Conservation (phyloP, 176 grass and related monocot species). For the Musa beccarii region DNA sequence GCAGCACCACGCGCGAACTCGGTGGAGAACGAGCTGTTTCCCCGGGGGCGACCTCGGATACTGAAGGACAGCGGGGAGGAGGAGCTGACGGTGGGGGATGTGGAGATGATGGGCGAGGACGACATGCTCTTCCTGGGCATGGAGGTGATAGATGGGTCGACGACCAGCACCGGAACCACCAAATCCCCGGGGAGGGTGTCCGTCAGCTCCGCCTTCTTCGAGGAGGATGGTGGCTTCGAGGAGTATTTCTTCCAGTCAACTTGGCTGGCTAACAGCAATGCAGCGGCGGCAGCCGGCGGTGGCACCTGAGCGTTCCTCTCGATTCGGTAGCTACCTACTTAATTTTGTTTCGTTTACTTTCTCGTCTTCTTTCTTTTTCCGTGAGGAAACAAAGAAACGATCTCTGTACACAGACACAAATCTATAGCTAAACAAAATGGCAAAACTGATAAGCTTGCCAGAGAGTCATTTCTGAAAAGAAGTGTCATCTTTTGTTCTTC, state of each 20-base stretch:
- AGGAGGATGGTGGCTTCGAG: neutral
- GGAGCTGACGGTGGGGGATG: conserved; percentile 50
- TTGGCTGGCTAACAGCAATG: neutral
- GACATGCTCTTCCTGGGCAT: conserved; percentile 31
- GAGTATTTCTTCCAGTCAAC: neutral
- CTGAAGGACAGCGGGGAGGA: conserved; percentile 19
- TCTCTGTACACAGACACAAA: too few relatives aligned
- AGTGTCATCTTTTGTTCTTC: too few relatives aligned
- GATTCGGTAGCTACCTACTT: neutral
- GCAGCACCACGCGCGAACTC: conserved; percentile 13
- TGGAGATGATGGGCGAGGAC: conserved; percentile 51
- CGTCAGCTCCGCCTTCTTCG: neutral
- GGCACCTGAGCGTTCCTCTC: neutral
- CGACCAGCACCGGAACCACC: neutral
- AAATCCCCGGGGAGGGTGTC: conserved; percentile 1
- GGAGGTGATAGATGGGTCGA: conserved; percentile 4
- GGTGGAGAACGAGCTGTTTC: conserved; percentile 1
- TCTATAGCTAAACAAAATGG: too few relatives aligned
- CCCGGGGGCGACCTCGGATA: neutral
- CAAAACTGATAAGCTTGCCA: too few relatives aligned
- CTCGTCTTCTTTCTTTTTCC: too few relatives aligned
- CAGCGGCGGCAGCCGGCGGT: neutral
- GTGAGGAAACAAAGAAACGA: too few relatives aligned
- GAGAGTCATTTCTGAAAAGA: too few relatives aligned
- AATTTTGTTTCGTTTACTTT: too few relatives aligned